These are phyloP conservation scores for Fomitopsis betulina DNA, from an alignment of 1,284 basidiomycete species.

Conservation along the genomic window DNA sequence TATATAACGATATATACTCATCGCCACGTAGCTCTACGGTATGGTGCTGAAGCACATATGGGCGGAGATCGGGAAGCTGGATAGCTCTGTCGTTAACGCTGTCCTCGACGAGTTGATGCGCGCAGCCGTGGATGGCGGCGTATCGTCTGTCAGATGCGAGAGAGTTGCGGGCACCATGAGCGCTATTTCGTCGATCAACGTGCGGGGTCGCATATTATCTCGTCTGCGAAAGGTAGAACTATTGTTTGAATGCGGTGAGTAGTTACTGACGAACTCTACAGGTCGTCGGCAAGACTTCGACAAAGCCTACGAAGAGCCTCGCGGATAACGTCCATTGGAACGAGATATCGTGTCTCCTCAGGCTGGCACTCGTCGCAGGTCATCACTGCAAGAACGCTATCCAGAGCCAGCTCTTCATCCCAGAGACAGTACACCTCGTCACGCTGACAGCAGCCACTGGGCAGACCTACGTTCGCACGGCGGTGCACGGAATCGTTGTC, in stretches of 20 bases:
- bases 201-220: constrained; percentile 74
- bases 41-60: constrained; percentile 73
- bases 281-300: constrained; percentile 71
- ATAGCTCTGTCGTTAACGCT: constrained; percentile 62
- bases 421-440: constrained; percentile 78
- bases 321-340: constrained; percentile 76
- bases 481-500: constrained; percentile 77
- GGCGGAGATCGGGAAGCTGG: constrained; percentile 67
- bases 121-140: constrained; percentile 75
- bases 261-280: constrained; percentile 20
- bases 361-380: constrained; percentile 68
- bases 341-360: constrained; percentile 77
- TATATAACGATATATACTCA: not conserved
- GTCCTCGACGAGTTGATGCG: constrained; percentile 77
- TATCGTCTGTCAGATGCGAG: constrained; percentile 73
- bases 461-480: constrained; percentile 67
- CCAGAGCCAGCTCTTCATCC: constrained; percentile 75
- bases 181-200: constrained; percentile 70
- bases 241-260: not conserved
- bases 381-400: constrained; percentile 61
- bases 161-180: constrained; percentile 72
- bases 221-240: constrained; percentile 68
- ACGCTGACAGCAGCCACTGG: constrained; percentile 74
- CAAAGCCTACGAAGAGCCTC: constrained; percentile 56
- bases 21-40: constrained; percentile 50